These are phyloP conservation scores for Ceratocystis albifundus DNA, from an alignment of 2,329 filamentous ascomycete genomes.

Conservation along the genomic window DNA sequence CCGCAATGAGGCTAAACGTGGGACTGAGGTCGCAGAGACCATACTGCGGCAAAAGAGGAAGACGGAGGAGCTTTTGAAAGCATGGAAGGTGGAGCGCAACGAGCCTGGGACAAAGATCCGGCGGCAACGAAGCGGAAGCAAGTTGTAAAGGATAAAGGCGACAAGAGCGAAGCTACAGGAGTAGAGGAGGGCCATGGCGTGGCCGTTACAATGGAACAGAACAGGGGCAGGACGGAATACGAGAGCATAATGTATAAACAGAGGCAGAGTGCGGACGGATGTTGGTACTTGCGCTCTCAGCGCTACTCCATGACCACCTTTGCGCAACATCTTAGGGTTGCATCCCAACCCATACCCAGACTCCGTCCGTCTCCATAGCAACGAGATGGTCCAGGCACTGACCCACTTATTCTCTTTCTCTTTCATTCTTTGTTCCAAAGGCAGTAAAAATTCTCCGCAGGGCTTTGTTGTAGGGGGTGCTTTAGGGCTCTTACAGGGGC, in stretches of 20 bases:
- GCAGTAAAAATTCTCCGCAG: no score
- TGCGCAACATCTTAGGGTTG: no score
- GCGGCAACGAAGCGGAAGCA: conserved; percentile 36
- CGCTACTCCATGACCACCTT: background rate
- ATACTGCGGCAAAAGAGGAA: conserved; percentile 54
- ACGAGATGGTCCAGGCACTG: no score
- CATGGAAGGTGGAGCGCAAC: conserved; percentile 39
- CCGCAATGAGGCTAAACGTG: conserved; percentile 65
- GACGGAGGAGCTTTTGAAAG: conserved; percentile 53
- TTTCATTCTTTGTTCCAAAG: no score
- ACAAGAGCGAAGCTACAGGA: background rate
- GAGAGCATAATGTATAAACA: no score
- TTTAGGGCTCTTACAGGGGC: no score
- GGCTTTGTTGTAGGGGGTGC: no score
- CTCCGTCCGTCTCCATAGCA: no score
- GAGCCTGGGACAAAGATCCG: conserved; percentile 44
- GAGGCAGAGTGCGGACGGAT: background rate
- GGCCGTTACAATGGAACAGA: background rate
- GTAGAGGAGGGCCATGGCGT: no score
- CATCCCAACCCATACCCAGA: no score
- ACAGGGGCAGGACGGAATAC: background rate
- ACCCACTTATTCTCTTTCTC: no score
- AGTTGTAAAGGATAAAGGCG: background rate
- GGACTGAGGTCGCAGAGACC: conserved; percentile 46
- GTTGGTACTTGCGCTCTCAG: background rate